Base-by-base conservation (phyloP, 2,329 filamentous ascomycete genomes). In the Hansfordia pulvinata region DNA sequence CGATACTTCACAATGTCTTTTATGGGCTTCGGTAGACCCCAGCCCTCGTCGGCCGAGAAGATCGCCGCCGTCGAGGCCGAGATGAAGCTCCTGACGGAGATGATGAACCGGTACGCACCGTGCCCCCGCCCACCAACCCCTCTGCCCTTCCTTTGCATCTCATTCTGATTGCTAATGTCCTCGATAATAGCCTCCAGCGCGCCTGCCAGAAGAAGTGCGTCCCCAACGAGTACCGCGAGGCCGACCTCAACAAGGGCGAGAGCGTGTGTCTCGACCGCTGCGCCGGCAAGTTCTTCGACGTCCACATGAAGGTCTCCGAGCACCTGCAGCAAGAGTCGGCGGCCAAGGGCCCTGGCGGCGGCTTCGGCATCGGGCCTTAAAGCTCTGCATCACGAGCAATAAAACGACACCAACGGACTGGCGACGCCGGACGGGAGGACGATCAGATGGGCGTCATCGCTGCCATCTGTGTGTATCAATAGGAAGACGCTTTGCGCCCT, bases 241-340 rank as follows among this genome's bases (percentile, higher is more conserved):
- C 72, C 54, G 88, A 98, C 44, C 76, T 98, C 47, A 93, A 94
- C 73, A 98, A 98, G 65, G 92, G 86, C 67, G 90, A 98, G 61
- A 85, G 80, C 42, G 90, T 98, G 44, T 98, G 92, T 64, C 76
- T 98, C 43, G 90, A 98, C 62, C 83, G 90, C 48, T 98, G 92
- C 61, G 82, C 92, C 31, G 71, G 81, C 50, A 98, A 98, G 65
- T 98, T 96, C 66, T 94, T 98, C 61, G 88, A 96, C 44, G 86
- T 93, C 47, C 93, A 93, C 56, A 76, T 93, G 65, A 96, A 94
- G 66, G 83, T 96, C 33, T 88, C 81, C 46, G 86, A 96, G 61
- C 83, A 92, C 61, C 85, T 96, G 75, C 85, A 94, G 60, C 74
- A 77, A 38, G 81, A 93, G 57, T n/a, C n/a, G n/a, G 82, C 81